Percentiles rank a stretch among this genome's conserved stretches.
These are phyloP conservation scores for Fusarium torreyae DNA, from an alignment of 2,329 filamentous ascomycete species.

Conservation along the genomic window DNA sequence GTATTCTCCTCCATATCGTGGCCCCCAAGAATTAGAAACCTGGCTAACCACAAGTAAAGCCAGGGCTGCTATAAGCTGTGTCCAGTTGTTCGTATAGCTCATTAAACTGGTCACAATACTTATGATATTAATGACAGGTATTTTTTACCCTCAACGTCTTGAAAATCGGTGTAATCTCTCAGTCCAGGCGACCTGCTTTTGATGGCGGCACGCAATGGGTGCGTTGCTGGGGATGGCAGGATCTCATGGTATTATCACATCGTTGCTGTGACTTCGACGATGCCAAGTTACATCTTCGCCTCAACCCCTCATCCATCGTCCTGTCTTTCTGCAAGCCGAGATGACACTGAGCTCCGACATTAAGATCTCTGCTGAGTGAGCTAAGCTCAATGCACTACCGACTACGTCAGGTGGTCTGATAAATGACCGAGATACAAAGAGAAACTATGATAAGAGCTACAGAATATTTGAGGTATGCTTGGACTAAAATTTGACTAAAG, in stretches of 20 bases:
- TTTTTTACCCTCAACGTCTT: not conserved
- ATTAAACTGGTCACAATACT: slow-evolving; percentile 5
- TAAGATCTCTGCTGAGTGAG: not conserved
- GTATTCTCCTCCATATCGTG: slow-evolving; percentile 20
- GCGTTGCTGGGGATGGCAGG: slow-evolving; percentile 26
- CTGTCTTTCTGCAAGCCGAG: not conserved
- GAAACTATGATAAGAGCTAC: too few species aligned
- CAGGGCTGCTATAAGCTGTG: slow-evolving; percentile 20
- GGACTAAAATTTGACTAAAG: too few species aligned
- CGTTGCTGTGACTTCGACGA: not conserved
- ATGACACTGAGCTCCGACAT: not conserved
- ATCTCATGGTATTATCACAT: slow-evolving; percentile 15
- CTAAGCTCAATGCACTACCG: too few species aligned
- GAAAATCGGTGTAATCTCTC: slow-evolving; percentile 4
- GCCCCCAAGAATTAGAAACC: not conserved
- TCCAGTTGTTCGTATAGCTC: slow-evolving; percentile 4
- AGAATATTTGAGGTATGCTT: too few species aligned
- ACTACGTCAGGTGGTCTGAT: too few species aligned
- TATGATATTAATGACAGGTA: slow-evolving; percentile 4
- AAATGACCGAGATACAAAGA: too few species aligned
- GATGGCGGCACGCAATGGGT: slow-evolving; percentile 13
- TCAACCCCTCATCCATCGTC: not conserved
- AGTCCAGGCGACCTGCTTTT: not conserved
- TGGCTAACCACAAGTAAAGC: slow-evolving; percentile 5
- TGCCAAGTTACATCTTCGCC: not conserved